Evolutionary conservation across 805 yeast genomes (phyloP), one percentile per base, ranked within the genome.

Genomic region (Limtongia smithiae): DNA sequence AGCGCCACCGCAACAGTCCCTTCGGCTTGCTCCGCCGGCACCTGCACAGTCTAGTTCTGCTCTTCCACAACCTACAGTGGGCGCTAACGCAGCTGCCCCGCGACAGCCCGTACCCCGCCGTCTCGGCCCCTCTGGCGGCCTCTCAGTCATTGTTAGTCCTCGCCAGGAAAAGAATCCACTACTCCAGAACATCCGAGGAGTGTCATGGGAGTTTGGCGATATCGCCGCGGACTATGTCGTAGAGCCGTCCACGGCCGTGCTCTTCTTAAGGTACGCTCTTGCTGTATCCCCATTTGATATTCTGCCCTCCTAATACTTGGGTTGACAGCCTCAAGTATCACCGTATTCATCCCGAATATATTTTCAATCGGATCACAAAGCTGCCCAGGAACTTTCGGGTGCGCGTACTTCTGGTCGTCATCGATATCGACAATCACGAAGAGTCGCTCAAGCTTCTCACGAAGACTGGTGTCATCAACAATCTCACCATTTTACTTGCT

Each of bases 331-430:
- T 18, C 15, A 12, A 18, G 21, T 21, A 54, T 54, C 64, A 12
- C 55, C 71, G 25, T 71, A 67, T 38, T 9, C 28, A 25, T 9
- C 75, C 74, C 3, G 75, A 71, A 50, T 71, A 72, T 49, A 68
- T 72, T 17, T 65, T 62, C 59, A 55, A 58, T 17, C 64, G 75
- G 14, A 65, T 71, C 21, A 54, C 56, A 20, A 55, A 59, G 41
- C 58, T 72, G 15, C 71, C 71, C 14, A 52, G 56, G 24, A 64
- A 58, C 33, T 65, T 52, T 49, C 56, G 59, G 31, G 47, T 62
- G 22, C 66, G 71, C 3, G 51, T 70, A 5, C 54, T 71, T 30
- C 62, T 71, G 11, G 64, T 71, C 12, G 61, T 65, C n/a, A 66
- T 70, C 3, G 73, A 70, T 37, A 61, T 69, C 24, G 74, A 69